A percentile compares a stretch with the other conserved stretches of the same genome.
Evolutionary conservation across 805 yeast species (phyloP).

Genomic region (Starmerella davenportii): DNA sequence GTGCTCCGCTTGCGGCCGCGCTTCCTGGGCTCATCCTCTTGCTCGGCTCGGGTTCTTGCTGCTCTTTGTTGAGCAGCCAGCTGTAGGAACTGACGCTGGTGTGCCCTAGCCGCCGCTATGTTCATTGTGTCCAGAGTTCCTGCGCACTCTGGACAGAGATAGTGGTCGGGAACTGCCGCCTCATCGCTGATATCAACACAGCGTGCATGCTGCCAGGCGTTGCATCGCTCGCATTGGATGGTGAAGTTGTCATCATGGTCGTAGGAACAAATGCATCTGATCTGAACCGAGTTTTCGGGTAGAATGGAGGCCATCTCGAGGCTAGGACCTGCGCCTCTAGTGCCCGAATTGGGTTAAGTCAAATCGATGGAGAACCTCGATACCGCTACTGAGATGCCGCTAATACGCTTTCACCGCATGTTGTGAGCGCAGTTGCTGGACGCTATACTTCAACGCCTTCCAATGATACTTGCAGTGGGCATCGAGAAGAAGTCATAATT

Average conservation of each 20-base stretch:
- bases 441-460: too few species aligned
- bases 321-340: too few species aligned
- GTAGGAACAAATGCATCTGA: constrained; percentile 75
- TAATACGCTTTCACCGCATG: too few species aligned
- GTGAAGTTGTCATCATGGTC: constrained; percentile 92
- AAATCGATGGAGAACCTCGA: too few species aligned
- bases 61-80: constrained; percentile 1
- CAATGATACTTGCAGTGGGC: too few species aligned
- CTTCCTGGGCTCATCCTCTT: constrained; percentile 4
- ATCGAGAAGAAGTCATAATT: too few species aligned
- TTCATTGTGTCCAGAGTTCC: constrained; percentile 29
- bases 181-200: constrained; percentile 64
- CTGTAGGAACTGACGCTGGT: constrained; percentile 22
- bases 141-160: constrained; percentile 63
- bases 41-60: neutral
- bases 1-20: constrained; percentile 5
- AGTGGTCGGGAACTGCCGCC: constrained; percentile 66
- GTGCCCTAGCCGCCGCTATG: constrained; percentile 27
- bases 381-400: too few species aligned
- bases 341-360: too few species aligned
- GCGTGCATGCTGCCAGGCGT: constrained; percentile 88
- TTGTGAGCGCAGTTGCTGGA: too few species aligned
- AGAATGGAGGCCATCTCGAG: constrained; percentile 12
- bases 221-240: constrained; percentile 81
- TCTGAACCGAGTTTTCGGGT: constrained; percentile 51